Conservation (phyloP, 805 yeast genomes). For the Naumovozyma dairenensis region DNA sequence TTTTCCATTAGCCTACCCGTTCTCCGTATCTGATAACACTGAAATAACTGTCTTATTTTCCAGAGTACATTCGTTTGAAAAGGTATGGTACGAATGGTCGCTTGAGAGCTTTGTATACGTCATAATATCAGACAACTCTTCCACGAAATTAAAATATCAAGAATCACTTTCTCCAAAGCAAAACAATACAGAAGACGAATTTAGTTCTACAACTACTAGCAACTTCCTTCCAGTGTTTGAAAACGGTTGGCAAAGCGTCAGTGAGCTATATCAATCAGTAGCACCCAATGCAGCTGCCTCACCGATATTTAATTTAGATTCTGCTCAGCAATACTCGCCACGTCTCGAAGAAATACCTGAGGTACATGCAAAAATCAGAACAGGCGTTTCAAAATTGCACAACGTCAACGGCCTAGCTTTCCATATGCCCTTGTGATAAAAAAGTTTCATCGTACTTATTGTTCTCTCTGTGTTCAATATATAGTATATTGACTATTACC, state of each 20-base stretch:
- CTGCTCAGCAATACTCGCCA: no score
- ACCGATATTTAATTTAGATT: constrained; percentile 2
- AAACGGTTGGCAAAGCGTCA: neutral
- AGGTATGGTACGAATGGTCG: constrained; percentile 64
- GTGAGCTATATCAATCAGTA: neutral
- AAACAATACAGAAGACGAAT: neutral
- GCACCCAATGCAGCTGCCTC: neutral
- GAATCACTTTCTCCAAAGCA: neutral
- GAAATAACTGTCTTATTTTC: constrained; percentile 44
- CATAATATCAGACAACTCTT: constrained; percentile 22
- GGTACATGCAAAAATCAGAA: constrained; percentile 35
- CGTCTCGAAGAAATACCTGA: constrained; percentile 27
- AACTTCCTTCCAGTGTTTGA: neutral
- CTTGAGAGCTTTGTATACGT: constrained; percentile 41
- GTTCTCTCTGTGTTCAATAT: no score
- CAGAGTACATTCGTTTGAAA: constrained; percentile 31
- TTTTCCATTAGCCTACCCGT: constrained; percentile 50
- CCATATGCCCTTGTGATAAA: constrained; percentile 20
- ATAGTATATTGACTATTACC: no score
- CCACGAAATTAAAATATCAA: constrained; percentile 2
- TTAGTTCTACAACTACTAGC: neutral
- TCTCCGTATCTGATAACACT: constrained; percentile 43
- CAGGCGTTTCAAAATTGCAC: constrained; percentile 34
- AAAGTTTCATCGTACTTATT: no score
- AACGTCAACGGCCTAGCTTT: constrained; percentile 31